Percentiles rank a stretch among this genome's conserved stretches.
Conservation (phyloP, 768 basidiomycete species). For the Naganishia vishniacii region DNA sequence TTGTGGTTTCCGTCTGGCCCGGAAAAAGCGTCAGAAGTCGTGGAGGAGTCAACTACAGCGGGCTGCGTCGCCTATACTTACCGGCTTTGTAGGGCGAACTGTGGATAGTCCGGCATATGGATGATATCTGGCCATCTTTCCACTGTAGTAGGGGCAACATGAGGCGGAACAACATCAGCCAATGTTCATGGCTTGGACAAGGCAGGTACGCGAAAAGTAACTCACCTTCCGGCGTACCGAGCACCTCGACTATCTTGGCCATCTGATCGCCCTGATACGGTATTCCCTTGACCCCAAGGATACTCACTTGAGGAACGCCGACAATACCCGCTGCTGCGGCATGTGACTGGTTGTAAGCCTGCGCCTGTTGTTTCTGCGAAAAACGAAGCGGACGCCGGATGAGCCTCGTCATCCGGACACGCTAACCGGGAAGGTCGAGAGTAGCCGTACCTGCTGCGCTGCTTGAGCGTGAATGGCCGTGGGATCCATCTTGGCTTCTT, state of each 20-base stretch:
- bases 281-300: conserved; percentile 67
- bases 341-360: not conserved
- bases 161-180: not conserved
- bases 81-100: conserved; percentile 71
- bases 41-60: too few species aligned
- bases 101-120: conserved; percentile 82
- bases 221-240: conserved; percentile 80
- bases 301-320: not conserved
- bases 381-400: too few species aligned
- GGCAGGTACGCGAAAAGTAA: too few species aligned
- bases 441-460: conserved; percentile 3
- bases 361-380: conserved; percentile 6
- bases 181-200: too few species aligned
- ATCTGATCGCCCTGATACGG: conserved; percentile 96
- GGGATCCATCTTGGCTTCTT: conserved; percentile 87
- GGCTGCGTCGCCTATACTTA: too few species aligned
- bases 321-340: conserved; percentile 1
- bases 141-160: conserved; percentile 53
- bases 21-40: too few species aligned
- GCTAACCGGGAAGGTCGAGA: not conserved
- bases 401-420: not conserved
- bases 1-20: conserved; percentile 28
- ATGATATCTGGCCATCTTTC: conserved; percentile 78
- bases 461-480: conserved; percentile 28
- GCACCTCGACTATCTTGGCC: conserved; percentile 88